Evolutionary conservation across 768 basidiomycete species (phyloP), one percentile per base, ranked within the genome.

Genomic region (Scleroderma bovista): DNA sequence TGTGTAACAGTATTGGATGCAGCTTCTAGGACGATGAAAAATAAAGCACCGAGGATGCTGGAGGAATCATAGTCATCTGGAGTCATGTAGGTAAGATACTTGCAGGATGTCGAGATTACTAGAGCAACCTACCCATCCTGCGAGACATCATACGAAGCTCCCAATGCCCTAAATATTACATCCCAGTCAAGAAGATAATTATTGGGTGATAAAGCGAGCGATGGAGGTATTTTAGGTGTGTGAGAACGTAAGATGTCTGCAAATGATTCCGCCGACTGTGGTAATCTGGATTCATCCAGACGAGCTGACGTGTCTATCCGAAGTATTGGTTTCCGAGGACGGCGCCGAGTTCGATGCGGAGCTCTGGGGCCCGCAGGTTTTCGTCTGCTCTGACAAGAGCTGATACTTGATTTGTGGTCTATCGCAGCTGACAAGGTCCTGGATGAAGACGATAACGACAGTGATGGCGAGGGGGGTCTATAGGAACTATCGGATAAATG

Each of bases 141-240:
- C 23, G 22, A 42, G 23, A 15, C 13, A 22, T 42, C 23, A 22
- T 7, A 42, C 24, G 58, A 54, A 36, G 51, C 56, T 20, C 50
- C 64, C 36, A 66, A 42, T 20, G 61, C 24, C n/a, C 67, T 61
- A 37, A 68, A 66, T 52, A 66, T 66, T 15, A 29, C 47, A 40
- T 66, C 67, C 65, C 65, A 66, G 38, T 66, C 67, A 11, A 66
- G 47, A 16, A 45, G 60, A 15, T 51, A 57, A 26, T 61, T 53
- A 42, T 26, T 23, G 0, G 62, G 56, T 7, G 65, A 52, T 19
- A 10, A 48, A 20, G 48, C 3, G 17, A 44, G 8, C 12, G 40
- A 29, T 20, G 55, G 47, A 29, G 54, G 52, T 2, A 44, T 32
- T 3, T 51, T 41, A 32, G 56, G 32, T 10, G 44, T 34, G 40